phyloP scores from a whole-genome alignment of 2,329 filamentous ascomycete species.

The Penicillium griseofulvum region DNA sequence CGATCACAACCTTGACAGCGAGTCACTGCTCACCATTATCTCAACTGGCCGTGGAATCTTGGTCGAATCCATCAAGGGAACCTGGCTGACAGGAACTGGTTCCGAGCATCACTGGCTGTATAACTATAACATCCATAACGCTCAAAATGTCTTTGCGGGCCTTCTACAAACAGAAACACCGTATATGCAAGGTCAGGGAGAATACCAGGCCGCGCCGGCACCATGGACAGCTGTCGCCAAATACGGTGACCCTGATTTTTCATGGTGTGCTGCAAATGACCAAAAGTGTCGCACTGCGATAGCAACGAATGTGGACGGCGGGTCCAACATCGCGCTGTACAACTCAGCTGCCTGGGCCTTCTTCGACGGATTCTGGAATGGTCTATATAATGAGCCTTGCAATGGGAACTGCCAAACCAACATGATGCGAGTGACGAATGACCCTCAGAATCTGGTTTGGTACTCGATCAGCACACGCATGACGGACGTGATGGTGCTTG shows the following conservation, averaged over 20 bases:
- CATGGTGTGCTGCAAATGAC: constrained; percentile 28
- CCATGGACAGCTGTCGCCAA: constrained; percentile 27
- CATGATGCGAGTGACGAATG: constrained; percentile 32
- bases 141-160: constrained; percentile 43
- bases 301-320: constrained; percentile 33
- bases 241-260: constrained; percentile 33
- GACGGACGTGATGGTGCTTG: constrained; percentile 32
- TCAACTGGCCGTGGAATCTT: constrained; percentile 43
- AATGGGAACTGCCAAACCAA: constrained; percentile 32
- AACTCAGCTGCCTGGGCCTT: constrained; percentile 37
- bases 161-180: constrained; percentile 36
- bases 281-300: constrained; percentile 31
- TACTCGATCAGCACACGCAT: constrained; percentile 33
- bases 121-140: constrained; percentile 48
- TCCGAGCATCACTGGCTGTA: constrained; percentile 51
- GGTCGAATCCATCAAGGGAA: constrained; percentile 41
- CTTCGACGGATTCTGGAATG: constrained; percentile 31
- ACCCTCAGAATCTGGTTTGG: constrained; percentile 30
- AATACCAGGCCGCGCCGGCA: constrained; percentile 26
- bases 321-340: constrained; percentile 31
- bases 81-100: constrained; percentile 48
- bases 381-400: constrained; percentile 30
- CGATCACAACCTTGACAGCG: constrained; percentile 50
- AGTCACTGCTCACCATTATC: constrained; percentile 29
- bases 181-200: constrained; percentile 36